Evolutionary conservation across 2,329 filamentous ascomycete genomes (phyloP), one percentile per base, ranked within the genome.

Genomic region (Neofusicoccum cordaticola): DNA sequence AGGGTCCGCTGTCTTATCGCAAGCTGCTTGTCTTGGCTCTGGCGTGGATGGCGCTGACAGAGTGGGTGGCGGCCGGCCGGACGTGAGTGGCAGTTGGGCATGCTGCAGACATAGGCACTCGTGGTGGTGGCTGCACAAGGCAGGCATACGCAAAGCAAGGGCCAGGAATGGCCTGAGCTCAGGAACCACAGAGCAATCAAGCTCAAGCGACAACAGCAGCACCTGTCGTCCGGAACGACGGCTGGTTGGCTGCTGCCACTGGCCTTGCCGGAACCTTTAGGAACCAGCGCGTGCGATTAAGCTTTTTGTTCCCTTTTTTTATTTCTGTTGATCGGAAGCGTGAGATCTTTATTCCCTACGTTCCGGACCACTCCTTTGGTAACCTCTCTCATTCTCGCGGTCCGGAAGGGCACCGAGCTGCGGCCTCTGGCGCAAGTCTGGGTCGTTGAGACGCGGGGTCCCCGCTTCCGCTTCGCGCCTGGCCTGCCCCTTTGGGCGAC

Each of bases 391-490:
- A 11, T 45, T 22, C 15, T 44, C 17, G 51, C 41, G 35, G n/a
- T 3, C 34, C n/a, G 9, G 11, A 22, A 17, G 52, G 52, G 52
- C 52, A 58, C 17, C 53, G 8, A 58, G 56, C 42, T 57, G 12
- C 17, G 3, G 22, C 8, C 13, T 19, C 42, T 8, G 31, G 17
- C 56, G 2, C 17, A 13, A 5, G 11, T 60, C n/a, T 60, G n/a
- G 56, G 12, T 60, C 41, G 56, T 60, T 60, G 56, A 60, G 56
- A 47, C 42, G 56, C 56, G 42, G 42, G 31, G 42, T 22, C 42
- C 53, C 53, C 53, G 53, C 53, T 58, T 44, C 34, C 5, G 52
- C 6, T 31, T 58, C 56, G 56, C 56, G 15, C 44, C 9, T 47
- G 27, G 35, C 19, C n/a, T 60, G 15, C 56, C 27, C n/a, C 37